These are phyloP conservation scores for Pleurozium schreberi DNA, from an alignment of 225 moss, liverwort and hornwort genomes.

Conservation along the genomic window DNA sequence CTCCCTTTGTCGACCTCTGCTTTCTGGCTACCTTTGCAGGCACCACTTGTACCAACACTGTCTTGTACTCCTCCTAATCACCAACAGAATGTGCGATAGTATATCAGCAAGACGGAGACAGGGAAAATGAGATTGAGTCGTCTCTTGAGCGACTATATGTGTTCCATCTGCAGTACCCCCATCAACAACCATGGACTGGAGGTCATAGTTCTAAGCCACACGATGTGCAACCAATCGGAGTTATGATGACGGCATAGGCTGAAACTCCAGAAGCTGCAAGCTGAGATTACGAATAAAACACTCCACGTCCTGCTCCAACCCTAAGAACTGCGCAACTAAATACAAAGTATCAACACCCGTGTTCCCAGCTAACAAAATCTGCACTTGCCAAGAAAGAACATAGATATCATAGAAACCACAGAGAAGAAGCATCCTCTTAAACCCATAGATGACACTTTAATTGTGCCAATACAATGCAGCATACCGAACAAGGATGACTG, in stretches of 20 bases:
- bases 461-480: not conserved
- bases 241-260: constrained; percentile 97
- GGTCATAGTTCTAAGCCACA: constrained; percentile 82
- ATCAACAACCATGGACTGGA: constrained; percentile 93
- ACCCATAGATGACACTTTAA: not conserved
- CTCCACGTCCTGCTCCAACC: constrained; percentile 95
- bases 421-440: not conserved
- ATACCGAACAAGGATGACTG: not conserved
- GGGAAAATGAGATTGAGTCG: constrained; percentile 60
- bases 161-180: constrained; percentile 72
- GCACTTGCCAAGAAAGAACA: not conserved
- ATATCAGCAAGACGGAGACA: constrained; percentile 71
- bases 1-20: constrained; percentile 74
- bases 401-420: not conserved
- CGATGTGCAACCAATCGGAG: constrained; percentile 93
- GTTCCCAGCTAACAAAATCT: not conserved
- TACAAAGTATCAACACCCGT: not conserved
- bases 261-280: constrained; percentile 77
- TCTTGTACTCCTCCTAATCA: constrained; percentile 53
- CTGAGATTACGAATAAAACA: constrained; percentile 76
- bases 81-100: constrained; percentile 39
- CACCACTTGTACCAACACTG: constrained; percentile 32
- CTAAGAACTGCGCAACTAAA: constrained; percentile 49
- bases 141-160: constrained; percentile 79
- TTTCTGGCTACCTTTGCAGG: constrained; percentile 88